Percentiles rank a stretch among this genome's conserved stretches.
Evolutionary conservation across 2,329 filamentous ascomycete species (phyloP).

Genomic region (Ophiostoma sp.): DNA sequence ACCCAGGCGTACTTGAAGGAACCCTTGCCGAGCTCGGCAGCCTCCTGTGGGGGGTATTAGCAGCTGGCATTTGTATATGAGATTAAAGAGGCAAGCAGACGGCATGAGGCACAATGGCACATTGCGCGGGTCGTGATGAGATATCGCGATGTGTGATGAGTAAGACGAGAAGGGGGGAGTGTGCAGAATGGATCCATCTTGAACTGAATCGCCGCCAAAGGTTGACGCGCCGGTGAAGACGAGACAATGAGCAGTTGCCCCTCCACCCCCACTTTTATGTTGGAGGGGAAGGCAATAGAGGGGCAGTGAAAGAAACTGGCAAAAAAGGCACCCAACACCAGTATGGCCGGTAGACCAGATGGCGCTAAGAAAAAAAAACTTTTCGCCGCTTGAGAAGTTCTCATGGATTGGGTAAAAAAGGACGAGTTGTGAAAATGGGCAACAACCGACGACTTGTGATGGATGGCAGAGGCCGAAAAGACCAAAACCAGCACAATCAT

Average conservation of each 20-base stretch:
- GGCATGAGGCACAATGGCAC: neutral
- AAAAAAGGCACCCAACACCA: neutral
- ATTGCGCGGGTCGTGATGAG: neutral
- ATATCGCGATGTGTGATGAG: neutral
- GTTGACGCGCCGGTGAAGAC: constrained; percentile 5
- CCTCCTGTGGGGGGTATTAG: constrained; percentile 61
- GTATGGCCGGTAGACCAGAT: constrained; percentile 26
- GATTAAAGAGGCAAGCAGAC: neutral
- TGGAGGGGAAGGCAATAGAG: constrained; percentile 18
- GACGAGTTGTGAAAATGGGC: neutral
- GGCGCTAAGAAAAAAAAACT: constrained; percentile 28
- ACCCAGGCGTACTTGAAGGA: constrained; percentile 99
- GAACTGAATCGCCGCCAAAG: neutral
- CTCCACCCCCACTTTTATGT: constrained; percentile 26
- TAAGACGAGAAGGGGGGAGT: neutral
- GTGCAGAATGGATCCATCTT: neutral
- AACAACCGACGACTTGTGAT: neutral
- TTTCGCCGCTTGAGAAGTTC: constrained; percentile 12
- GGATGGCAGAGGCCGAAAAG: neutral
- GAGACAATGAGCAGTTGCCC: constrained; percentile 19
- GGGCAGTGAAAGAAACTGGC: constrained; percentile 22
- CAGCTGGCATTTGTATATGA: neutral
- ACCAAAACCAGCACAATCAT: neutral
- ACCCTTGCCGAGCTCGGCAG: constrained; percentile 98
- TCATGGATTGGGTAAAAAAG: constrained; percentile 13